Evolutionary conservation across 495 filamentous ascomycete genomes (phyloP).

Genomic region (Aspergillus bridgeri): DNA sequence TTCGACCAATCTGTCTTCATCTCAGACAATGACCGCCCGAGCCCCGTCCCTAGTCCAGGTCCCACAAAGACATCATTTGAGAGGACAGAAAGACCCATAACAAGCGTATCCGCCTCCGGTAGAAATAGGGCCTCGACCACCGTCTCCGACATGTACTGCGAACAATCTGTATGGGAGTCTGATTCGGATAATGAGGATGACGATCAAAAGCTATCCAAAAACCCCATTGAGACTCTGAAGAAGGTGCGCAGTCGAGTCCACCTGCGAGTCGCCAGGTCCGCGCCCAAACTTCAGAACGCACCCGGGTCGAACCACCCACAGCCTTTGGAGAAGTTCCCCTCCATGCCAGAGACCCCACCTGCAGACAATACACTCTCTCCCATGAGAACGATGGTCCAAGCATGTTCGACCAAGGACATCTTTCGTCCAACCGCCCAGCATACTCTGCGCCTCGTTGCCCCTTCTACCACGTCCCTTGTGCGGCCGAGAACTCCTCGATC

Average conservation of each 20-base stretch:
- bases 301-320: background rate
- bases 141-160: conserved; percentile 38
- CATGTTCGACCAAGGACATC: conserved; percentile 29
- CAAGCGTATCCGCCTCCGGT: conserved; percentile 13
- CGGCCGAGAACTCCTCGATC: conserved; percentile 21
- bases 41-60: conserved; percentile 39
- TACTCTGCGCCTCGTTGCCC: conserved; percentile 38
- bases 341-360: conserved; percentile 28
- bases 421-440: conserved; percentile 28
- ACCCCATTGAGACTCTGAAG: conserved; percentile 43
- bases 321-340: conserved; percentile 31
- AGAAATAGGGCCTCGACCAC: conserved; percentile 43
- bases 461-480: conserved; percentile 38
- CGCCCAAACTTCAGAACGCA: conserved; percentile 31
- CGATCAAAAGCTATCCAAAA: conserved; percentile 38
- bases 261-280: conserved; percentile 43
- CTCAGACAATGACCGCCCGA: conserved; percentile 39
- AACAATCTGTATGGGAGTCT: conserved; percentile 48
- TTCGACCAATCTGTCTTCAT: conserved; percentile 48
- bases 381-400: conserved; percentile 12
- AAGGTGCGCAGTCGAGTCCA: conserved; percentile 48
- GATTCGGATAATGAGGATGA: conserved; percentile 42
- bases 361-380: conserved; percentile 6
- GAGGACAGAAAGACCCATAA: conserved; percentile 35
- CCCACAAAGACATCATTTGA: conserved; percentile 11